phyloP scores from a whole-genome alignment of 225 moss, liverwort and hornwort species.

The Thuidium tamariscinum region DNA sequence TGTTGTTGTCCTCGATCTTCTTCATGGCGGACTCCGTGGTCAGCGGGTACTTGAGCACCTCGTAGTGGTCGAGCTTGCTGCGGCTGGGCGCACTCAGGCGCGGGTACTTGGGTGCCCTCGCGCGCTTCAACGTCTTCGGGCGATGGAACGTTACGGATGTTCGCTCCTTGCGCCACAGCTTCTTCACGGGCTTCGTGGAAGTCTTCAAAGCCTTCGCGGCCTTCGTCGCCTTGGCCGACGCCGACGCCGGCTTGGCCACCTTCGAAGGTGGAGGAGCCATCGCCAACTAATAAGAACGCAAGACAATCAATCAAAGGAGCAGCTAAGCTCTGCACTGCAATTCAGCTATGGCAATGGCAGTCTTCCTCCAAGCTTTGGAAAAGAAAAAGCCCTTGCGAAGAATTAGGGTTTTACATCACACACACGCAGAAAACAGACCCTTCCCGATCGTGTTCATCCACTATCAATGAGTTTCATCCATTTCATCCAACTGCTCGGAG shows the following conservation, averaged over 20 bases:
- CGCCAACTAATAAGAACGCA: background rate
- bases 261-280: constrained; percentile 25
- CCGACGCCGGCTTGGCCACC: constrained; percentile 25
- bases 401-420: constrained; percentile 4
- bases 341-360: background rate
- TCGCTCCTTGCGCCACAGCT: constrained; percentile 71
- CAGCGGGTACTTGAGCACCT: constrained; percentile 79
- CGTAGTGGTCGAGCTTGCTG: constrained; percentile 77
- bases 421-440: too few species aligned
- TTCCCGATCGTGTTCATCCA: background rate
- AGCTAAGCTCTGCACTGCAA: background rate
- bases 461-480: background rate
- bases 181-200: constrained; percentile 51
- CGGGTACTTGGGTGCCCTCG: constrained; percentile 65
- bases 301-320: background rate
- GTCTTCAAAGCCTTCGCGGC: constrained; percentile 74
- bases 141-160: constrained; percentile 76
- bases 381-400: fast-evolving
- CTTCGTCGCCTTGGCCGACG: constrained; percentile 58
- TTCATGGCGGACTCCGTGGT: constrained; percentile 91
- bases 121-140: constrained; percentile 61
- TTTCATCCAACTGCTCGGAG: background rate
- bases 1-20: constrained; percentile 93
- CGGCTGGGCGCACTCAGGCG: constrained; percentile 52
- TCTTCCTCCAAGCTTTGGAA: background rate